Percentiles rank a stretch among this genome's conserved stretches.
Evolutionary conservation across 306 rosid species (phyloP).

Genomic region (Rosa multiflora): DNA sequence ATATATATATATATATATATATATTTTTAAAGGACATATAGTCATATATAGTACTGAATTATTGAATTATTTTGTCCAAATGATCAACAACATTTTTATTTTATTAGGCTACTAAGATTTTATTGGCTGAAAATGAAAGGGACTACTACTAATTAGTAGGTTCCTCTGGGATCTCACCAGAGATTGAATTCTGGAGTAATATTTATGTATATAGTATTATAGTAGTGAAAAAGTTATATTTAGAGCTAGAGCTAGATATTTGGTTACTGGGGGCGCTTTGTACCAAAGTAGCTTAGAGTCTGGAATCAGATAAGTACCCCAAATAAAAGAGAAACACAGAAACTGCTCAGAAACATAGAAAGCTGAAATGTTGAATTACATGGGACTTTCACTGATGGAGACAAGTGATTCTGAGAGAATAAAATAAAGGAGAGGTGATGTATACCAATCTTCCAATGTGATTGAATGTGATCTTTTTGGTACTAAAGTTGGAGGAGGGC

Average conservation of each 20-base stretch:
- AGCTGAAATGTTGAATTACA: constrained; percentile 53
- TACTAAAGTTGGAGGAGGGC: constrained; percentile 21
- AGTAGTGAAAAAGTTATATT: not conserved
- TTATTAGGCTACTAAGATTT: constrained; percentile 1
- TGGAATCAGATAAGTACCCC: not conserved
- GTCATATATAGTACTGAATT: not conserved
- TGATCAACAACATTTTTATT: not conserved
- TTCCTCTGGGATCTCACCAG: not conserved
- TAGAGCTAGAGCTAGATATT: not conserved
- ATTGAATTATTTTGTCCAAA: not conserved
- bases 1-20: too few relatives aligned
- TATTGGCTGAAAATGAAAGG: not conserved
- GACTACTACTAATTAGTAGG: not conserved
- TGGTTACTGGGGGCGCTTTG: not conserved
- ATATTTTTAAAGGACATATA: too few relatives aligned
- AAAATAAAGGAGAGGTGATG: constrained; percentile 45
- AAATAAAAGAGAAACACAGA: not conserved
- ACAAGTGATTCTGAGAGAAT: constrained; percentile 53
- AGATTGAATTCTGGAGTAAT: constrained; percentile 2
- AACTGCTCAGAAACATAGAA: constrained; percentile 24
- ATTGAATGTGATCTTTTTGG: constrained; percentile 30
- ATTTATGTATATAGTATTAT: not conserved
- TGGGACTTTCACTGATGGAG: constrained; percentile 58
- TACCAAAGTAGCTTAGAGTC: not conserved
- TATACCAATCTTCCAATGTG: constrained; percentile 36